Conservation (phyloP, 169 alveolate genomes). For the Plasmodium sp. region DNA sequence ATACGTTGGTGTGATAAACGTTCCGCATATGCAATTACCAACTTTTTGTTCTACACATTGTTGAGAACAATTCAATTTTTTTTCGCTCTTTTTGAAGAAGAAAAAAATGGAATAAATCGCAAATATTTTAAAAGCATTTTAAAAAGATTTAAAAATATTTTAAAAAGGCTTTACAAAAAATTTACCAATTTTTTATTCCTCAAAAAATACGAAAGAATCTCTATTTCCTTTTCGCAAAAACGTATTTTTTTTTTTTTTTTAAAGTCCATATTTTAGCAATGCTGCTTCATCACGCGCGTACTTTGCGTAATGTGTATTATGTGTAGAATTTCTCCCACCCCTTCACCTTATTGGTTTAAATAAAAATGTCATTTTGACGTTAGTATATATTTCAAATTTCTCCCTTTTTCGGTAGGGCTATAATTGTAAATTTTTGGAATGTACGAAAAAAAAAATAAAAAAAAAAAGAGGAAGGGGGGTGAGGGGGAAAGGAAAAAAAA, state of each 20-base stretch:
- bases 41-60: neutral
- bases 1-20: neutral
- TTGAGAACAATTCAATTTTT: constrained; percentile 10
- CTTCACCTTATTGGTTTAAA: neutral
- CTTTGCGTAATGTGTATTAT: neutral
- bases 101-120: neutral
- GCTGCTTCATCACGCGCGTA: neutral
- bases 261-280: neutral
- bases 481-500: neutral
- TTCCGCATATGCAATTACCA: neutral
- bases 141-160: neutral
- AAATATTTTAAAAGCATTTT: neutral
- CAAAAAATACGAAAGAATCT: neutral
- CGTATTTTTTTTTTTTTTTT: neutral
- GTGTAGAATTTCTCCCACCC: neutral
- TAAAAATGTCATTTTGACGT: neutral
- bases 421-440: neutral
- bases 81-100: neutral
- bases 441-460: neutral
- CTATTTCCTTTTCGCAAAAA: neutral
- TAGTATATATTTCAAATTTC: neutral
- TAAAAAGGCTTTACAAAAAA: too few species aligned
- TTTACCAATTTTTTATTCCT: neutral
- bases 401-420: neutral
- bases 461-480: neutral